Base-by-base conservation (phyloP, 2,329 filamentous ascomycete genomes). In the Apiospora pterosperma region DNA sequence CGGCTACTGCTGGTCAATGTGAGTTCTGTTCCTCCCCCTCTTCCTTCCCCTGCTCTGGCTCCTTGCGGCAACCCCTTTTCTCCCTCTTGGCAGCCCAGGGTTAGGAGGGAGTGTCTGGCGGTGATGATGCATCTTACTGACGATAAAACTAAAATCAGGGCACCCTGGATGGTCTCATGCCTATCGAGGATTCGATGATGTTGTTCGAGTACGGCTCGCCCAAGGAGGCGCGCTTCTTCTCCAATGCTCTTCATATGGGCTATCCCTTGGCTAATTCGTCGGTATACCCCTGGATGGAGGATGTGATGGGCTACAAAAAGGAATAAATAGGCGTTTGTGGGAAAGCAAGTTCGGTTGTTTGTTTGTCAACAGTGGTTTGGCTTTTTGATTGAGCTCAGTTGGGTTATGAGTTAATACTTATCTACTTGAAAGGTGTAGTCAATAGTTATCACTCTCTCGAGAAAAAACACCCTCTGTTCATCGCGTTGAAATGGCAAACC, bases 201-300 rank as follows among this genome's bases (percentile, higher is more conserved):
- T 76, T 90, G 63, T 85, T 89, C 68, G 86, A 90, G 73, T 82
- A 90, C 68, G 88, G 88, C 2, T 82, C 80, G 36, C 86, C 87
- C 14, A 91, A 91, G 77, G 88, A 90, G 75, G 86, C 81, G 12
- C 81, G 88, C 60, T 89, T 90, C 76, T 89, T 90, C 66, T 77
- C 83, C 0, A 84, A 84, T 0, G 78, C 85, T 36, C 73, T 89
- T 67, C 88, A 91, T 70, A 91, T 90, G 88, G 88, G 88, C 14
- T 91, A 91, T 72, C 88, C 89, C 5, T 74, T 81, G 71, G 85
- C 86, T 0, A 88, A 88, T 67, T 74, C 72, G 4, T 76, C 79
- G 5, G 84, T 88, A 28, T 88, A 87, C 72, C 84, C 86, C 1
- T 89, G 85, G 86, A 85, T 88, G 81, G 85, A 88, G 71, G 75